Evolutionary conservation across 345 rosid genomes (phyloP), one percentile per base, ranked within the genome.

Genomic region (Linum usitatissimum): DNA sequence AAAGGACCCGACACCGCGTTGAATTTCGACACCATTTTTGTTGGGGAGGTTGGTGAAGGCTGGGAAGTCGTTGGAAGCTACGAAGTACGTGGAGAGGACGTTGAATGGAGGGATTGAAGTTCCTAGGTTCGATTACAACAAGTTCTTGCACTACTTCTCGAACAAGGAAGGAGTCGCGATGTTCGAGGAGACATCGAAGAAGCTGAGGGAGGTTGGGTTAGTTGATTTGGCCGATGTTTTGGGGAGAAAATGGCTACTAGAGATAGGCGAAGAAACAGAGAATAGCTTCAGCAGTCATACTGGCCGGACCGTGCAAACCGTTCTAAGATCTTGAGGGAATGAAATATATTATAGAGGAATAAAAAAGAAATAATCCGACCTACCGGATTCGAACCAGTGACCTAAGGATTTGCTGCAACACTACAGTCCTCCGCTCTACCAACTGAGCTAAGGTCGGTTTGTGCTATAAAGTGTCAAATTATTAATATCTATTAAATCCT

Each of bases 401-500:
- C 36, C 36, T 31, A 31, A 31, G 36, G 36, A 31, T 31, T 2
- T 31, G 36, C 36, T 31, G 36, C 8, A 34, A 5, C 5, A 83
- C 97, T 92, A 92, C 97, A 89, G 97, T 89, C 94, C 94, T 87
- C 98, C 95, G 96, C 98, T 84, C 96, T 92, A 56, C 93, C 98
- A 92, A 83, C 95, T 89, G 91, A 92, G 98, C 98, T 84, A 92
- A 89, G 91, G 93, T 85, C 93, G 91, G 95, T 1, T 34, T 1
- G 38, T 34, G 38, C n/a, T n/a, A n/a, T n/a, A n/a, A n/a, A n/a
- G n/a, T n/a, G n/a, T n/a, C n/a, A n/a, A n/a, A n/a, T n/a, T n/a
- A n/a, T n/a, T n/a, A n/a, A n/a, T n/a, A n/a, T n/a, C n/a, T n/a
- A n/a, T n/a, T n/a, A n/a, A n/a, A n/a, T n/a, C n/a, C n/a, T n/a